Conservation (phyloP, 2,329 filamentous ascomycete species). For the Neoascochyta sp. region DNA sequence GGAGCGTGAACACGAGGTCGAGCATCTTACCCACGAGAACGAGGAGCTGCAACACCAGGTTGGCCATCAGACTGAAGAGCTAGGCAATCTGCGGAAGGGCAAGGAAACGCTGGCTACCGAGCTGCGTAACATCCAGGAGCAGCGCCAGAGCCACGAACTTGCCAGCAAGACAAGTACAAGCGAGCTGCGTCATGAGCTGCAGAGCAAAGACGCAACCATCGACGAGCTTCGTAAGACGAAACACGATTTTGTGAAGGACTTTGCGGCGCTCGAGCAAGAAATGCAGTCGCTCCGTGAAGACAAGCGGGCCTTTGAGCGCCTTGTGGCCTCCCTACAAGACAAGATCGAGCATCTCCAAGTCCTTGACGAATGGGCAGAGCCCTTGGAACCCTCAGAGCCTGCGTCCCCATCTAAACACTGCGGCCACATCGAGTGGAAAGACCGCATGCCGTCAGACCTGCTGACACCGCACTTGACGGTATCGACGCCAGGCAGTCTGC, state of each 20-base stretch:
- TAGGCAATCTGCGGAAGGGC: slow-evolving; percentile 19
- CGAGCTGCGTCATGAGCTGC: slow-evolving; percentile 16
- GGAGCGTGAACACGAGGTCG: slow-evolving; percentile 28
- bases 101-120: slow-evolving; percentile 22
- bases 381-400: slow-evolving; percentile 6
- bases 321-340: slow-evolving; percentile 30
- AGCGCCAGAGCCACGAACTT: slow-evolving; percentile 5
- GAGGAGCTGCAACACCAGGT: slow-evolving; percentile 25
- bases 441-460: slow-evolving; percentile 9
- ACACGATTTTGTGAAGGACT: slow-evolving; percentile 20
- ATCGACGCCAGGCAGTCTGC: slow-evolving; percentile 9
- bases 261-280: slow-evolving; percentile 29
- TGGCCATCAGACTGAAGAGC: slow-evolving; percentile 21
- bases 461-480: slow-evolving; percentile 7
- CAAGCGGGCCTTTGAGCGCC: slow-evolving; percentile 29
- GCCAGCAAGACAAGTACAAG: slow-evolving; percentile 7
- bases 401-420: slow-evolving; percentile 5
- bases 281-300: slow-evolving; percentile 25
- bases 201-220: slow-evolving; percentile 26
- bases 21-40: slow-evolving; percentile 26
- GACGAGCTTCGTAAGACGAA: slow-evolving; percentile 24
- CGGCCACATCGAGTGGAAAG: slow-evolving; percentile 11
- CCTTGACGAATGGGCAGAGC: slow-evolving; percentile 21
- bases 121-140: slow-evolving; percentile 24
- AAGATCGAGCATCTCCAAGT: slow-evolving; percentile 27